Base-by-base conservation (phyloP, 441 rosid species). In the Lepidium campestre region DNA sequence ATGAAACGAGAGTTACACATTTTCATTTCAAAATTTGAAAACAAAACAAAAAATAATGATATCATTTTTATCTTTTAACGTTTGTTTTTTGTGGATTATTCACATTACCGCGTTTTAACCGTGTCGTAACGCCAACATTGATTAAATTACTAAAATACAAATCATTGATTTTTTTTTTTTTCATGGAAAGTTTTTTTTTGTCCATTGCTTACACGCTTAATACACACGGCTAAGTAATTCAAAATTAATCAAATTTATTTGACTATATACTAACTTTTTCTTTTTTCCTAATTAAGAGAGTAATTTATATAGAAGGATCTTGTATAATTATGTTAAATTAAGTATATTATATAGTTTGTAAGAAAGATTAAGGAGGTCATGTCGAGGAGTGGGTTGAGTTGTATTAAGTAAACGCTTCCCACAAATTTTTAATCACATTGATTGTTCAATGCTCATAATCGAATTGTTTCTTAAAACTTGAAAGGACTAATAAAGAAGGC, bases 371-470 rank as follows among this genome's bases (percentile, higher is more conserved):
- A 72, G 72, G 77, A 53, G 64, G 69, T 73, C 73, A 60, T 73
- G 77, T 73, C 65, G 60, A 18, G 57, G 62, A 40, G 72, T 64
- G 75, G 82, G 81, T 66, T 76, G 75, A 78, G 78, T 77, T 77
- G 81, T 78, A 79, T 81, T 80, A 47, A 89, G 85, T 82, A 67
- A 86, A 83, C 88, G 82, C 84, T 47, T 20, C 48, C 41, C 27
- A 41, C 20, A 17, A 36, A n/a, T 53, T 53, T 72, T 58, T 31
- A 17, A 63, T 63, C 37, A 57, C 20, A 35, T 40, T 48, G 45
- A 19, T 41, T 65, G 40, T 59, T 44, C 42, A 49, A 40, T 52
- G 23, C 37, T 50, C 27, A 44, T 18, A 4, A 42, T 50, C 14
- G 34, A 41, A 23, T 47, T 42, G 54, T 39, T 49, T 36, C 37